Evolutionary conservation across 2,329 filamentous ascomycete species (phyloP), one percentile per base, ranked within the genome.

Genomic region (Capronia coronata): DNA sequence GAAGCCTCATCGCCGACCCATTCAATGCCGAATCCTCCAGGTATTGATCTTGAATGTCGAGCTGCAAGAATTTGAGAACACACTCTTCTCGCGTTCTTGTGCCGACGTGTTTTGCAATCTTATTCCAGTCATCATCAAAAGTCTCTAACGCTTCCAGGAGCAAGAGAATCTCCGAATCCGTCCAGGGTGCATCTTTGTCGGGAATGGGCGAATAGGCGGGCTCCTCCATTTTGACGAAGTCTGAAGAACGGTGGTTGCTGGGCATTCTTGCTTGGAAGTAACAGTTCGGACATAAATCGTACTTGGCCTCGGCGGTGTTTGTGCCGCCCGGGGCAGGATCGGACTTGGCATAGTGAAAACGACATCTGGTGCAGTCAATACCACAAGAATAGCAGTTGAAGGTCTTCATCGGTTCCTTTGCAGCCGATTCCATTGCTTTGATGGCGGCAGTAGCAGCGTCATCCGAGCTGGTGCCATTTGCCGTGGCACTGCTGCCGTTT

Each of bases 1-100:
- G 78, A 49, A 81, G 78, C 27, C 85, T 84, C 74, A 85, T 73
- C 48, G 79, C 74, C 48, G 86, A 72, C 6, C 78, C 9, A 75
- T 76, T 41, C 37, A 72, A 68, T 6, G 77, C 75, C 62, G 91
- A 83, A 6, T 87, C 82, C 62, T 97, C 90, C 8, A 96, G 75
- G 64, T 96, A 98, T 67, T 94, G 94, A 72, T 96, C 91, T 67
- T 97, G 93, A 55, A 98, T 98, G 60, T 96, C 91, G 29, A 98
- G 76, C 64, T 96, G 89, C 57, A 98, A 69, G 73, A 98, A 98
- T 66, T 96, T 93, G 61, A 97, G 77, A 13, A 97, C 91, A 66
- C 93, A 98, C 71, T 98, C 91, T 67, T 98, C 94, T 46, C 88
- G 79, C 1, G 89, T 95, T 52, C 91, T 83, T 2, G 88, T 94